Percentiles rank a stretch among this genome's conserved stretches.
Conservation (phyloP, 73 alveolate genomes). For the Paramecium caudatum region DNA sequence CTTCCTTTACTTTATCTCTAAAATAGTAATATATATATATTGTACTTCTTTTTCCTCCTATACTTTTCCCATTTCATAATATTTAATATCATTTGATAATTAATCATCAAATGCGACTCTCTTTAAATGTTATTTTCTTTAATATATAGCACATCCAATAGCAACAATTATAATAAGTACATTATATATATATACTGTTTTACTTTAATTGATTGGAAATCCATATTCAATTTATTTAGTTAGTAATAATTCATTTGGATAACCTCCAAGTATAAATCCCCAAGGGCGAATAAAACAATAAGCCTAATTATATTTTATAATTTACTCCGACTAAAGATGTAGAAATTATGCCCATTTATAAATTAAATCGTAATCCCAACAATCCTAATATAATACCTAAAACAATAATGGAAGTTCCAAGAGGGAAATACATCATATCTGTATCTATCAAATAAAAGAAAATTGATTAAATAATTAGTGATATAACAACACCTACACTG, state of each 20-base stretch:
- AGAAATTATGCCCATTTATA: background rate
- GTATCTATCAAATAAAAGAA: background rate
- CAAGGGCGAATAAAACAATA: slow-evolving; percentile 2
- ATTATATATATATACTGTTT: background rate
- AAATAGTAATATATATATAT: background rate
- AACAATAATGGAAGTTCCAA: background rate
- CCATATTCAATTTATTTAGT: slow-evolving; percentile 56
- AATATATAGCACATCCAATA: background rate
- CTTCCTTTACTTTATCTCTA: slow-evolving; percentile 22
- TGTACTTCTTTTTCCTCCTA: background rate
- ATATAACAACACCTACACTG: background rate
- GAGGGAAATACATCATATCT: background rate
- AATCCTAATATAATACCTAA: slow-evolving; percentile 17
- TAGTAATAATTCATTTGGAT: slow-evolving; percentile 37
- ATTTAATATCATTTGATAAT: slow-evolving; percentile 4
- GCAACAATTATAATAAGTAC: background rate
- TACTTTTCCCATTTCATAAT: slow-evolving; percentile 61
- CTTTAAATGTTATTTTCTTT: background rate
- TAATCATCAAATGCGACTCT: slow-evolving; percentile 11
- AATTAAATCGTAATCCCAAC: background rate
- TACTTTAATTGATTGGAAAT: background rate
- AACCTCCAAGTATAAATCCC: slow-evolving; percentile 30
- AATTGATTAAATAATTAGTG: background rate
- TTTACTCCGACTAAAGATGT: slow-evolving; percentile 43
- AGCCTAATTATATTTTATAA: background rate